These are phyloP conservation scores for Nitzschia sp. DNA, from an alignment of 108 stramenopile species.

Conservation along the genomic window DNA sequence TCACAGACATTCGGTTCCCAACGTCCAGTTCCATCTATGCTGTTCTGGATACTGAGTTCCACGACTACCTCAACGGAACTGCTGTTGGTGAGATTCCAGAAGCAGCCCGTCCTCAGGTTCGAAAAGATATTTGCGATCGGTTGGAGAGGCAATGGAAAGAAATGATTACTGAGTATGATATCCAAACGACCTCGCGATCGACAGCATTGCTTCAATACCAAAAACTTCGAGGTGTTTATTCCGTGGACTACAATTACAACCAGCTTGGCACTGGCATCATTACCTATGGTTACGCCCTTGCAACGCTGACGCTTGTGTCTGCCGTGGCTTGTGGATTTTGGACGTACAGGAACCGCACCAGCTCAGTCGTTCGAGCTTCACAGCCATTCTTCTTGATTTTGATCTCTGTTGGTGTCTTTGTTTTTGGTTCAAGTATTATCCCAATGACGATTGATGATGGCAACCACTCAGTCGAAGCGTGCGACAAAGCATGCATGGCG, in stretches of 20 bases:
- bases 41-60: slow-evolving; percentile 15
- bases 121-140: slow-evolving; percentile 2
- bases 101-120: not conserved
- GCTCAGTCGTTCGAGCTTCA: slow-evolving; percentile 26
- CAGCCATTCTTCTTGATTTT: slow-evolving; percentile 51
- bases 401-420: slow-evolving; percentile 45
- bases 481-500: slow-evolving; percentile 27
- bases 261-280: slow-evolving; percentile 18
- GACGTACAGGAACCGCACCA: slow-evolving; percentile 16
- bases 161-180: slow-evolving; percentile 17
- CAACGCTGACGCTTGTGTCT: not conserved
- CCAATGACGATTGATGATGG: slow-evolving; percentile 38
- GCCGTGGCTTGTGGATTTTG: slow-evolving; percentile 20
- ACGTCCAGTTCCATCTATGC: slow-evolving; percentile 19
- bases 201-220: slow-evolving; percentile 23
- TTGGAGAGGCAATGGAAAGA: not conserved
- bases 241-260: slow-evolving; percentile 4
- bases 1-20: slow-evolving; percentile 40
- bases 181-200: not conserved
- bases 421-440: slow-evolving; percentile 37
- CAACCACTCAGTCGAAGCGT: not conserved
- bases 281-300: slow-evolving; percentile 14
- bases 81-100: not conserved
- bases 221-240: slow-evolving; percentile 14
- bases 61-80: slow-evolving; percentile 11